phyloP scores from a whole-genome alignment of 2,329 filamentous ascomycete species.

The Exophiala sideris region DNA sequence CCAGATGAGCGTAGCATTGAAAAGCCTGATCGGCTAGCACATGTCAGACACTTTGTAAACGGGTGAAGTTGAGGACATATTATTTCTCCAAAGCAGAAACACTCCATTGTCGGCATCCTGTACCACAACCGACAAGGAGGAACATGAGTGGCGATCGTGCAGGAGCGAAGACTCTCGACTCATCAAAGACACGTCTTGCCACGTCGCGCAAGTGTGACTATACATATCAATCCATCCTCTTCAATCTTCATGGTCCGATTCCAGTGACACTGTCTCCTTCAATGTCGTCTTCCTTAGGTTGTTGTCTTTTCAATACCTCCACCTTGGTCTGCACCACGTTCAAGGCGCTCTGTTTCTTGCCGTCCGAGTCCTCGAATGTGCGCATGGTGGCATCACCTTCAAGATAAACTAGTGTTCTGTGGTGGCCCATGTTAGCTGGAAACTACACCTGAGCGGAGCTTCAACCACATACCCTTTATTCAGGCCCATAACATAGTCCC shows the following conservation, averaged over 20 bases:
- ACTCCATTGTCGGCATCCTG: not conserved
- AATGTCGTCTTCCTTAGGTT: conserved; percentile 18
- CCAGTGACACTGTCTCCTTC: not conserved
- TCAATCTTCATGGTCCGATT: not conserved
- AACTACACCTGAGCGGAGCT: not conserved
- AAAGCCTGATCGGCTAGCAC: not conserved
- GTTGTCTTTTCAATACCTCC: conserved; percentile 28
- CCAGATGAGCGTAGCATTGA: not conserved
- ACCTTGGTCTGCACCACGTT: conserved; percentile 76
- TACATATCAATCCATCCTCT: conserved; percentile 4
- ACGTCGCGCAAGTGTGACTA: not conserved
- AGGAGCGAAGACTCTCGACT: not conserved
- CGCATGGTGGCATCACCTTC: conserved; percentile 76
- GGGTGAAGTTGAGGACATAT: not conserved
- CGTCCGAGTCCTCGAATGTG: conserved; percentile 65
- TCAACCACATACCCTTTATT: conserved; percentile 72
- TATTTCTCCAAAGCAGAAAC: not conserved
- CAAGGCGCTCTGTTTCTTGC: conserved; percentile 56
- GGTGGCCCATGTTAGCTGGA: conserved; percentile 4
- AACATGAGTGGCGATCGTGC: conserved; percentile 20
- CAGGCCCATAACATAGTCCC: conserved; percentile 69
- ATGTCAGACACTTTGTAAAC: not conserved
- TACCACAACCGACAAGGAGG: not conserved
- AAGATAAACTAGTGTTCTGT: conserved; percentile 72
- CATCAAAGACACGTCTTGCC: not conserved